Evolutionary conservation across 306 rosid species (phyloP).

Genomic region (Castanea sativa): DNA sequence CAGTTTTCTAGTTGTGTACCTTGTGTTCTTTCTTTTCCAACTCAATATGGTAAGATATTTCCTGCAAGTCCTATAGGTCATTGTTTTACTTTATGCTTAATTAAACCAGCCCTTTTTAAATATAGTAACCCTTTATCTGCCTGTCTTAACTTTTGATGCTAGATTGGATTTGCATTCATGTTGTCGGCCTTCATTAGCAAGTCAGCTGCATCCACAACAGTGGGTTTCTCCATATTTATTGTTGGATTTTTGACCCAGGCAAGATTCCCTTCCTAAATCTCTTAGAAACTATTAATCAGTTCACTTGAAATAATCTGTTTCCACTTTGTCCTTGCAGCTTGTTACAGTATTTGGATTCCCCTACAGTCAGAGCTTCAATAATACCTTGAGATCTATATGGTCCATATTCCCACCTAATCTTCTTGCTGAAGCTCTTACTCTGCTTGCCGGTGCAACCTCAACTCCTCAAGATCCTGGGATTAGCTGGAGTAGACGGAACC

Average conservation of each 20-base stretch:
- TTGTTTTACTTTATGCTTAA: neutral
- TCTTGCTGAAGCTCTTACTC: slow-evolving; percentile 56
- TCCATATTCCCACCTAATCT: slow-evolving; percentile 89
- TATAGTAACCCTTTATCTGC: neutral
- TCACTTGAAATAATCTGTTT: slow-evolving; percentile 17
- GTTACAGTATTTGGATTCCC: slow-evolving; percentile 59
- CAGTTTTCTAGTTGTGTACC: slow-evolving; percentile 50
- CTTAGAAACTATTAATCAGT: neutral
- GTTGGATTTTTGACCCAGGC: slow-evolving; percentile 82
- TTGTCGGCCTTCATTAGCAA: slow-evolving; percentile 76
- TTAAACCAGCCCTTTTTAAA: slow-evolving; percentile 7
- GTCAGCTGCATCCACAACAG: slow-evolving; percentile 77
- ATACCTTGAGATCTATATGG: slow-evolving; percentile 37
- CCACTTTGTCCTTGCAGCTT: slow-evolving; percentile 45
- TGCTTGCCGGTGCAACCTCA: slow-evolving; percentile 59
- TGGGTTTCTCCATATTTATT: slow-evolving; percentile 63
- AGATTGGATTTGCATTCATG: slow-evolving; percentile 88
- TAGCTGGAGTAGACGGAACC: slow-evolving; percentile 68
- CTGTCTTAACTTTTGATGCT: slow-evolving; percentile 19
- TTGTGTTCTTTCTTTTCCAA: slow-evolving; percentile 84
- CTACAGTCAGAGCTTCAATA: slow-evolving; percentile 17
- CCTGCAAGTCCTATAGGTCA: slow-evolving; percentile 2
- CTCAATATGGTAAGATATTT: slow-evolving; percentile 70
- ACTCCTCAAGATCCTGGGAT: slow-evolving; percentile 57
- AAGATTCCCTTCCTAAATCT: slow-evolving; percentile 37